phyloP scores from a whole-genome alignment of 306 rosid genomes.

The Pachyrhizus erosus region DNA sequence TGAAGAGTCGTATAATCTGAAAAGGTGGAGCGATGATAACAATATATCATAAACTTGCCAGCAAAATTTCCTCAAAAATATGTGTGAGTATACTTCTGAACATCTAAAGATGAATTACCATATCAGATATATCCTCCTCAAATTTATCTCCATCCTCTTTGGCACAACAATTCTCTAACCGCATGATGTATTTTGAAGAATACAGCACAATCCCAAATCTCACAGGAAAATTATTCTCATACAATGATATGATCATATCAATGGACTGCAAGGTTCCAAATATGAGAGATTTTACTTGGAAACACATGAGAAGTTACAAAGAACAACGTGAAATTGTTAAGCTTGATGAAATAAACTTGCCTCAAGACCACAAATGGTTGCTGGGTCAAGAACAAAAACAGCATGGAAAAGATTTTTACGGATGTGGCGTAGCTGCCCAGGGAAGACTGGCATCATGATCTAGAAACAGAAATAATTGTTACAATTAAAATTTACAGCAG shows the following conservation, averaged over 20 bases:
- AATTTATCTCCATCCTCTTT: conserved; percentile 47
- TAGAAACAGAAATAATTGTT: conserved; percentile 41
- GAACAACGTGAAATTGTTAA: conserved; percentile 28
- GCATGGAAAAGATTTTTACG: conserved; percentile 98
- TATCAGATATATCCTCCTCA: conserved; percentile 78
- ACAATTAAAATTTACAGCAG: conserved; percentile 9
- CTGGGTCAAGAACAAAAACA: conserved; percentile 87
- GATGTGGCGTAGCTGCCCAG: conserved; percentile 92
- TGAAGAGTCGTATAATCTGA: conserved; percentile 86
- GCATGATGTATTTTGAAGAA: conserved; percentile 78
- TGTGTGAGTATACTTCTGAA: not conserved
- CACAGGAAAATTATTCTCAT: conserved; percentile 82
- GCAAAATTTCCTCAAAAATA: conserved; percentile 16
- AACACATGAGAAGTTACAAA: conserved; percentile 5
- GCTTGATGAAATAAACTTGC: conserved; percentile 58
- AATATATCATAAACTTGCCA: conserved; percentile 30
- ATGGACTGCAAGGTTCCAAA: conserved; percentile 74
- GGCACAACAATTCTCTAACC: conserved; percentile 56
- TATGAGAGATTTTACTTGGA: conserved; percentile 39
- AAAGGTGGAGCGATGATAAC: conserved; percentile 46
- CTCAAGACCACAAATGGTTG: conserved; percentile 83
- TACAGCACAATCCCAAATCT: conserved; percentile 89
- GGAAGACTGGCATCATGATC: conserved; percentile 98
- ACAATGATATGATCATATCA: conserved; percentile 73
- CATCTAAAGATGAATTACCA: conserved; percentile 58